Percentiles rank a stretch among this genome's conserved stretches.
phyloP scores from a whole-genome alignment of 345 rosid genomes.

The Pelargonium nanum region DNA sequence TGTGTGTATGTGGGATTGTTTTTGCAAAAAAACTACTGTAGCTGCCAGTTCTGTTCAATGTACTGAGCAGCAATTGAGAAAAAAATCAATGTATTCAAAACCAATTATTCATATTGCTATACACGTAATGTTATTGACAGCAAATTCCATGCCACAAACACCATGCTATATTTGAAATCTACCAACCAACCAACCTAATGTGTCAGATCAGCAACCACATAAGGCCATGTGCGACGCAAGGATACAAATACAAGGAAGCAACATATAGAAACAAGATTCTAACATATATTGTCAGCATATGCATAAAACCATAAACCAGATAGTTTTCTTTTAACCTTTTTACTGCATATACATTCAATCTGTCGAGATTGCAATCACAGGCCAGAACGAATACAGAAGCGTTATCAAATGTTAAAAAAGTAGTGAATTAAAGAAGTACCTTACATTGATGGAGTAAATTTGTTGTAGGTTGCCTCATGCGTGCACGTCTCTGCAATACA shows the following conservation, averaged over 20 bases:
- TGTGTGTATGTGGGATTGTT: too few species aligned
- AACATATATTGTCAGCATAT: not conserved
- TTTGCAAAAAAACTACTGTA: too few species aligned
- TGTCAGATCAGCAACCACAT: not conserved
- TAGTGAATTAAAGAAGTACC: too few species aligned
- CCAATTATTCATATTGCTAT: not conserved
- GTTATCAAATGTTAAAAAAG: too few species aligned
- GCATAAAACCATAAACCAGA: too few species aligned
- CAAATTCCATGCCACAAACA: not conserved
- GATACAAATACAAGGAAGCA: not conserved
- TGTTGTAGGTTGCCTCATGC: too few species aligned
- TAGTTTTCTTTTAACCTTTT: too few species aligned
- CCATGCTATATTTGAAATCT: not conserved
- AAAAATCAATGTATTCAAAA: not conserved
- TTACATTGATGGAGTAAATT: too few species aligned
- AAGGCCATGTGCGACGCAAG: not conserved
- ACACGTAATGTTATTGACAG: not conserved
- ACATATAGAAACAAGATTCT: not conserved
- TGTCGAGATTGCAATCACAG: too few species aligned
- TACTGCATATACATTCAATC: not conserved
- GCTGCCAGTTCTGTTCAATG: not conserved
- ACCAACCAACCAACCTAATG: too few species aligned
- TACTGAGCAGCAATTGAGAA: not conserved
- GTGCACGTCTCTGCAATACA: too few species aligned
- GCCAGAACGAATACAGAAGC: too few species aligned